Evolutionary conservation across 257 asterid species (phyloP).

Genomic region (Nicotiana undulata): DNA sequence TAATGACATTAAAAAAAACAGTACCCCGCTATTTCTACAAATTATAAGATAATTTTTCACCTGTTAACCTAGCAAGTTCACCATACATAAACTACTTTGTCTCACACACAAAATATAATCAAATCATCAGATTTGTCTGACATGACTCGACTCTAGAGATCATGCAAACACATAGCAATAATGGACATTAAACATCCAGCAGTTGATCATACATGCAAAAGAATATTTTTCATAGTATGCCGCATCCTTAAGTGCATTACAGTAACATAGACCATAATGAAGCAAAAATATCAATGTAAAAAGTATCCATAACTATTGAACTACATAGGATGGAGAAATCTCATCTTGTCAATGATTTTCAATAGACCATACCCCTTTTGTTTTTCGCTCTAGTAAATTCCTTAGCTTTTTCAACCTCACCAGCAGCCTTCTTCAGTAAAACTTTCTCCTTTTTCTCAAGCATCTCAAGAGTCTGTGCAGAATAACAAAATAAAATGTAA

Average conservation of each 20-base stretch:
- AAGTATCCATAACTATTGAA: not conserved
- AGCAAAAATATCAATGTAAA: not conserved
- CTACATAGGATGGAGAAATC: not conserved
- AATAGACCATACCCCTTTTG: constrained; percentile 48
- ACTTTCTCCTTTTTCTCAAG: constrained; percentile 76
- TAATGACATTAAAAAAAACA: not conserved
- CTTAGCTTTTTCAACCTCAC: constrained; percentile 73
- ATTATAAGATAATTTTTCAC: not conserved
- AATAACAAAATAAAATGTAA: not conserved
- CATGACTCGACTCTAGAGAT: not conserved
- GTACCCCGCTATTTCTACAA: not conserved
- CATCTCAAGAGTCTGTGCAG: constrained; percentile 70
- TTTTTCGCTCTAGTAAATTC: constrained; percentile 72
- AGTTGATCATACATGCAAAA: not conserved
- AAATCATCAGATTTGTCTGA: not conserved
- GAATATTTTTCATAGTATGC: not conserved
- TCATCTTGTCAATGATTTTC: not conserved
- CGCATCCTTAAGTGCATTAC: not conserved
- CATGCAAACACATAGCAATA: not conserved
- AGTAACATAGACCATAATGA: not conserved
- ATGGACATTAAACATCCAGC: not conserved
- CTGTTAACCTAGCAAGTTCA: not conserved
- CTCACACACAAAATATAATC: not conserved
- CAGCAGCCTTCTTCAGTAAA: constrained; percentile 60
- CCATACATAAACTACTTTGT: not conserved